Percentiles rank a stretch among this genome's conserved stretches.
These are phyloP conservation scores for Entamoeba moshkovskii DNA, from an alignment of 208 protist genomes.

Conservation along the genomic window DNA sequence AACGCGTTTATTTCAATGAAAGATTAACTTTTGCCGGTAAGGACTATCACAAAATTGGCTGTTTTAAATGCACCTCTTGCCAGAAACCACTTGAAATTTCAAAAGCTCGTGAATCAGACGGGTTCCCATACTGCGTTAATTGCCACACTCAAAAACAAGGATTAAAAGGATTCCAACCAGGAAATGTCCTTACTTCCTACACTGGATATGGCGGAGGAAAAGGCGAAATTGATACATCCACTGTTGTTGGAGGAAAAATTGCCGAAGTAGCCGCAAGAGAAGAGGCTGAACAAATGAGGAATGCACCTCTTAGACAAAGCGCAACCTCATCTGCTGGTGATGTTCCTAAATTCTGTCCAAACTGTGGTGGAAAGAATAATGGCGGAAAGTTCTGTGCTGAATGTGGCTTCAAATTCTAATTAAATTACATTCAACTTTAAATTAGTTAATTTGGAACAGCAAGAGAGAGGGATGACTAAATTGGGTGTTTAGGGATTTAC, in stretches of 20 bases:
- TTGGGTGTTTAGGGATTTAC: no score
- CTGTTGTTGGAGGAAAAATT: neutral
- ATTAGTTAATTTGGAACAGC: no score
- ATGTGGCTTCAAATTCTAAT: neutral
- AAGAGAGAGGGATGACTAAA: no score
- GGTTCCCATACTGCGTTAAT: neutral
- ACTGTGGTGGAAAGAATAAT: neutral
- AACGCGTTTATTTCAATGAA: neutral
- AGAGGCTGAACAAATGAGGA: neutral
- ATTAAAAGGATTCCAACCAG: neutral
- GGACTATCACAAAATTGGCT: neutral
- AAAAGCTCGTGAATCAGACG: neutral
- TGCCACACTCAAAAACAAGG: neutral
- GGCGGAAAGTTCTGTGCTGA: neutral
- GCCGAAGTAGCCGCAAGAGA: neutral
- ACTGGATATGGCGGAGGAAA: neutral
- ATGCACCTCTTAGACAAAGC: neutral
- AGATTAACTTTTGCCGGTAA: neutral
- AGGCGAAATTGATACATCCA: neutral
- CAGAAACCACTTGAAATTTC: neutral
- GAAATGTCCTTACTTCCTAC: neutral
- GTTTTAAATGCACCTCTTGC: neutral
- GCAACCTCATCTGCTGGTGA: neutral
- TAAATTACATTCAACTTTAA: neutral
- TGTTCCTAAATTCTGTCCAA: neutral